Base-by-base conservation (phyloP, 2,329 filamentous ascomycete species). In the Zasmidium cellare region DNA sequence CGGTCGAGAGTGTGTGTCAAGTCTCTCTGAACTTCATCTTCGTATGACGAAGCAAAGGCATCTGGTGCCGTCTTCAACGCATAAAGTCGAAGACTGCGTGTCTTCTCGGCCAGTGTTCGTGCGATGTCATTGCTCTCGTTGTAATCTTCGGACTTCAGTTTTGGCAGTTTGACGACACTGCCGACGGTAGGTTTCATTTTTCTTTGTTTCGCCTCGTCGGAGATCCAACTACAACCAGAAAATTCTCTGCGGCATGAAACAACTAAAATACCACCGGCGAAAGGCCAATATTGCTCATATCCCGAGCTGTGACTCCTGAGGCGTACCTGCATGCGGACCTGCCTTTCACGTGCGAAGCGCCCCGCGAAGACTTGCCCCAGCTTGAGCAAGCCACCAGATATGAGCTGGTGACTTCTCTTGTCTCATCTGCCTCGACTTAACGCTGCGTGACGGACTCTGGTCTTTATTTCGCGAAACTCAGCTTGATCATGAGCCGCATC, bases 31-130 rank as follows among this genome's bases (percentile, higher is more conserved):
- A 51, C 53, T 46, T 72, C 69, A 19, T 54, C 49, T 28, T 69
- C 68, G 55, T 69, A 71, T 3, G 65, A 67, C 9, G 69, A 69
- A 9, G 66, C 68, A 53, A 71, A 73, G 9, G 65, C 68, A 46
- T 68, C 65, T n/a, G 70, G 71, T 35, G 63, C 59, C 28, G 50
- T 61, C 51, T 63, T 56, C 35, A 73, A 55, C 7, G 68, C 65
- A 23, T 62, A 44, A 11, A 72, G 61, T 9, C 71, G 65, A 38
- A 72, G 65, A 3, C 58, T 54, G 35, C 64, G 65, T 38, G 51
- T 63, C 51, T 62, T 67, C 6, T 55, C 25, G 18, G 67, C 67
- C 16, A 67, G 50, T 12, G n/a, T 46, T 23, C 18, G 25, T 38
- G 48, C 56, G 9, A 44, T 18, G 2, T 19, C 35, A 31, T 58